Conservation (phyloP, 495 filamentous ascomycete genomes). For the Cudoniella acicularis region DNA sequence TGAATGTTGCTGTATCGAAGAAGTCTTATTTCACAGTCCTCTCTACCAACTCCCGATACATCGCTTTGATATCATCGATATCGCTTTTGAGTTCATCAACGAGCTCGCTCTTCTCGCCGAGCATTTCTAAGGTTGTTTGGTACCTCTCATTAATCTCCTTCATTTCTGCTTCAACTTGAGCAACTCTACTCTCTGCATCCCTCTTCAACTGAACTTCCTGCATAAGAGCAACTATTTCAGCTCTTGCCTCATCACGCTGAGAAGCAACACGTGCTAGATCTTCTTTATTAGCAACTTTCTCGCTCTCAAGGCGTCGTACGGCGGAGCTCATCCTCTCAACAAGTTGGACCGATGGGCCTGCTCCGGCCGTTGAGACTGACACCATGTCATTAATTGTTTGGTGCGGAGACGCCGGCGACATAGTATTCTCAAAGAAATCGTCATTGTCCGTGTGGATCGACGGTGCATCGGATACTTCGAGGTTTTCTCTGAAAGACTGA, state of each 20-base stretch:
- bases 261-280: conserved; percentile 73
- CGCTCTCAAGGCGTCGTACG: conserved; percentile 84
- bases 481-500: conserved; percentile 16
- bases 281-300: conserved; percentile 80
- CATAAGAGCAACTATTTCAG: conserved; percentile 86
- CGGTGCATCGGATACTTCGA: conserved; percentile 44
- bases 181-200: conserved; percentile 52
- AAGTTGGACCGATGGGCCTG: conserved; percentile 90
- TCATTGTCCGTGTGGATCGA: conserved; percentile 62
- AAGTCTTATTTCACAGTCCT: conserved; percentile 64
- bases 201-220: conserved; percentile 72
- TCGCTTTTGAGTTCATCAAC: conserved; percentile 88
- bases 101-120: conserved; percentile 94
- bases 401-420: conserved; percentile 61
- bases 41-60: conserved; percentile 90
- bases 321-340: conserved; percentile 95
- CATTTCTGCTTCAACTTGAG: conserved; percentile 63
- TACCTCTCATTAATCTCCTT: conserved; percentile 66
- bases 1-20: too few species aligned
- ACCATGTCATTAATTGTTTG: conserved; percentile 82
- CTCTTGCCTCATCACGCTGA: conserved; percentile 87
- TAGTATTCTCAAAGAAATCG: conserved; percentile 58
- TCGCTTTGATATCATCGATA: conserved; percentile 87
- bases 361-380: conserved; percentile 80
- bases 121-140: conserved; percentile 86